Base-by-base conservation (phyloP, 176 grass and related monocot genomes). In the Rhipidocladum racemiflorum region DNA sequence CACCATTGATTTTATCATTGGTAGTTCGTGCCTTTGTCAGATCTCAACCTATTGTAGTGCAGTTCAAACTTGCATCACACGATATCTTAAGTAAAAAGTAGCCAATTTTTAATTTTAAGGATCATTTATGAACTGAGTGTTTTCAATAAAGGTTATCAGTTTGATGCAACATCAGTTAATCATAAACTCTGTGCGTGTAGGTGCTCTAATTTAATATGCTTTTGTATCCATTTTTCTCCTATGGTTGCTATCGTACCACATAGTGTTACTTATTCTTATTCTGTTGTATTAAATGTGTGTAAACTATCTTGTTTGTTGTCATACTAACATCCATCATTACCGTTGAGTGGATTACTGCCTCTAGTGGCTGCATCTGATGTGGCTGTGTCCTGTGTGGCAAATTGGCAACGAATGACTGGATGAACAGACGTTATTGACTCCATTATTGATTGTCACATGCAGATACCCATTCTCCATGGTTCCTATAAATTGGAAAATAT, bases 381-480 rank as follows among this genome's bases (percentile, higher is more conserved):
- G 13, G 0, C 9, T 3, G 38, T 45, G 6, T 71, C 0, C 9
- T 3, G 38, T 45, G 6, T 71, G 12, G 20, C 83, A 83, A 54
- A 16, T 7, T 65, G 76, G 27, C 60, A 61, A 13, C 25, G 29
- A 48, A 57, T 59, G 16, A 39, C 30, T 9, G 45, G 44, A 78
- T 56, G 10, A 16, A 36, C 59, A 46, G 25, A 42, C 51, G 24
- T 60, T 51, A 85, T 63, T 82, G 39, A 78, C 50, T 67, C 38
- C 5, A 23, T 46, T 88, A 9, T 87, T 77, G 27, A 79, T 72
- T 42, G 82, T 45, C 34, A 43, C 65, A 88, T 46, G 57, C 84
- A 99, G 92, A 89, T 99, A 50, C 96, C 96, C 34, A 44, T 99
- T 73, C 72, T 99, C 29, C 61, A 36, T 62, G 96, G 92, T 70